Evolutionary conservation across 2,329 filamentous ascomycete genomes (phyloP), one percentile per base, ranked within the genome.

Genomic region (Nannizziopsis arthrosporioides): DNA sequence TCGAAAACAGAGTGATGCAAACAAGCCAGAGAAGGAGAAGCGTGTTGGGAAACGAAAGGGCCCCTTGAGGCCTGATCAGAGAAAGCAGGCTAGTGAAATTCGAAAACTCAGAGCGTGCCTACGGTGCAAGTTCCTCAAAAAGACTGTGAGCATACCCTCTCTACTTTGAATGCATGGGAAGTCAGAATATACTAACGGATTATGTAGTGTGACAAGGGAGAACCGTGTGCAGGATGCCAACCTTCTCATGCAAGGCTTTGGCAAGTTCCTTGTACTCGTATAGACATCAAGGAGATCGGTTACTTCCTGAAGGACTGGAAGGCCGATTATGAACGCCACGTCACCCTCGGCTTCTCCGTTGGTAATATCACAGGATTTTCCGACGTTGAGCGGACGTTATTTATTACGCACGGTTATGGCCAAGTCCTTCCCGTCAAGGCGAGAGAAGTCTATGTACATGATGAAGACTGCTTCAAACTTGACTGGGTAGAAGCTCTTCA

Each of bases 221-320:
- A 95, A 71, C 90, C 90, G 50, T 96, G 90, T 68, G 85, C 83
- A 59, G 90, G 90, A 42, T 96, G 90, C 72, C 85, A 94, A 71
- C 90, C 90, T 44, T 94, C 89, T 15, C 90, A 96, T 66, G 90
- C 90, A 54, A 82, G 90, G 55, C 75, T 96, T 45, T 96, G 90
- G 90, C 89, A 95, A 70, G 90, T 96, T 39, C 90, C 90, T 52
- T 96, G 90, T 74, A 96, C 90, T 36, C 85, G 90, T 53, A 94
- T 95, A 61, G 90, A 95, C 67, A 96, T 96, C 74, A 95, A 94
- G 76, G 90, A 96, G 61, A 94, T 96, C 60, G 85, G 81, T 38
- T 94, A 93, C 68, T 96, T 96, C 74, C 92, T 95, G 85, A 95
- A 95, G 74, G 90, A 95, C 68, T 96, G 89, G 89, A 94, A 90